A percentile compares a stretch with the other conserved stretches of the same genome.
Evolutionary conservation across 108 stramenopile genomes (phyloP).

Genomic region (Mayamaea pseudoterrestris): DNA sequence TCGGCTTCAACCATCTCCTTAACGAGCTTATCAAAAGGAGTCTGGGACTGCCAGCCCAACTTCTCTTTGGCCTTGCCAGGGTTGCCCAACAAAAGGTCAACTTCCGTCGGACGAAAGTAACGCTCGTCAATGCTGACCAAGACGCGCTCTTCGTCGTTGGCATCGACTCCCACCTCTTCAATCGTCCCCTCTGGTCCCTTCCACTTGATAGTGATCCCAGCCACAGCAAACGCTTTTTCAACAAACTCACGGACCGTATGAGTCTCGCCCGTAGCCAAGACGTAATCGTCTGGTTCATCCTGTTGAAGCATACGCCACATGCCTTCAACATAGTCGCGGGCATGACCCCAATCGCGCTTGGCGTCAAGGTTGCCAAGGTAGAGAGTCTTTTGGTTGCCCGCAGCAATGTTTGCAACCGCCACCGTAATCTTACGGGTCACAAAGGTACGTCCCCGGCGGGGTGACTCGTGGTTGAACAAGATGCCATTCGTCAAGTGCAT

Average conservation of each 20-base stretch:
- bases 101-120: slow-evolving; percentile 99
- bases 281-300: slow-evolving; percentile 94
- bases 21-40: slow-evolving; percentile 77
- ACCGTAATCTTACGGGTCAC: slow-evolving; percentile 97
- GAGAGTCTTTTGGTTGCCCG: slow-evolving; percentile 77
- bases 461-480: slow-evolving; percentile 98
- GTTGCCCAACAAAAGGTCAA: slow-evolving; percentile 93
- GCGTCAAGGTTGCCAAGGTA: slow-evolving; percentile 97
- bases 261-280: slow-evolving; percentile 95
- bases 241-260: slow-evolving; percentile 97
- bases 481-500: slow-evolving; percentile 97
- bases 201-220: slow-evolving; percentile 84
- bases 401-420: slow-evolving; percentile 82
- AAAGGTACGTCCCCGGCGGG: slow-evolving; percentile 96
- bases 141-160: slow-evolving; percentile 61
- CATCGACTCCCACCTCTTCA: slow-evolving; percentile 91
- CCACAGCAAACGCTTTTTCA: slow-evolving; percentile 82
- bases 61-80: slow-evolving; percentile 89
- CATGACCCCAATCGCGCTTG: slow-evolving; percentile 99
- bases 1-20: slow-evolving; percentile 94
- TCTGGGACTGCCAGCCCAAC: slow-evolving; percentile 83
- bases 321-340: slow-evolving; percentile 96
- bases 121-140: slow-evolving; percentile 89
- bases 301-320: slow-evolving; percentile 99
- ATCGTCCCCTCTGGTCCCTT: slow-evolving; percentile 81